Base-by-base conservation (phyloP, 306 rosid genomes). In the Quercus cerris region DNA sequence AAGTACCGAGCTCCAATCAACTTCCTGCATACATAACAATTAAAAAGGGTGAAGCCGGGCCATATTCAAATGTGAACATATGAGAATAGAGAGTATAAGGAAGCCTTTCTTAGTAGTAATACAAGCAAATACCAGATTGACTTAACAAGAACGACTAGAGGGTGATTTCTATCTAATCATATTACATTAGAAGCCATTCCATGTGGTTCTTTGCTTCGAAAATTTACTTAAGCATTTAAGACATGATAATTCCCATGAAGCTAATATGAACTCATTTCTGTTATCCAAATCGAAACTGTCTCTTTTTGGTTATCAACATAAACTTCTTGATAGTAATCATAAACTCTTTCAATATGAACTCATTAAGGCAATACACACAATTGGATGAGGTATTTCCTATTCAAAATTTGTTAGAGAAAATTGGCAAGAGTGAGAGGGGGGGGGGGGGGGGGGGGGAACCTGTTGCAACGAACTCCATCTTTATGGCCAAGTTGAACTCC, bases 1-100 rank as follows among this genome's bases (percentile, higher is more conserved):
- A 89, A 95, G 78, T 83, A 93, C 81, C 92, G 88, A 76, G 91
- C 96, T 79, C 99, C 98, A 25, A 95, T 89, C 23, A 95, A 86
- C 85, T 95, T 93, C 89, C 97, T 93, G 56, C 63, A 61, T 58
- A 28, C 74, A 58, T 5, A 74, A 6, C 27, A 69, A 22, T 5
- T 6, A n/a, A 23, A 3, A 57, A 20, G 27, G 10, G 25, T 57
- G 23, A 19, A n/a, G 27, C 27, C 27, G 27, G 49, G 35, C 35
- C 3, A 9, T 41, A 41, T 41, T 41, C 51, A 71, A 57, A 27
- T 71, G 51, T 17, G 71, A 7, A 63, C 20, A n/a, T 52, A 66
- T 5, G 15, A 67, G 35, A 54, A 51, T 76, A 6, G 30, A 18
- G 12, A 69, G 9, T 41, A 41, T 1, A 41, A 41, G 49, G 49